Percentiles rank a stretch among this genome's conserved stretches.
These are phyloP conservation scores for Trichoderma sp. DNA, from an alignment of 2,329 filamentous ascomycete species.

Conservation along the genomic window DNA sequence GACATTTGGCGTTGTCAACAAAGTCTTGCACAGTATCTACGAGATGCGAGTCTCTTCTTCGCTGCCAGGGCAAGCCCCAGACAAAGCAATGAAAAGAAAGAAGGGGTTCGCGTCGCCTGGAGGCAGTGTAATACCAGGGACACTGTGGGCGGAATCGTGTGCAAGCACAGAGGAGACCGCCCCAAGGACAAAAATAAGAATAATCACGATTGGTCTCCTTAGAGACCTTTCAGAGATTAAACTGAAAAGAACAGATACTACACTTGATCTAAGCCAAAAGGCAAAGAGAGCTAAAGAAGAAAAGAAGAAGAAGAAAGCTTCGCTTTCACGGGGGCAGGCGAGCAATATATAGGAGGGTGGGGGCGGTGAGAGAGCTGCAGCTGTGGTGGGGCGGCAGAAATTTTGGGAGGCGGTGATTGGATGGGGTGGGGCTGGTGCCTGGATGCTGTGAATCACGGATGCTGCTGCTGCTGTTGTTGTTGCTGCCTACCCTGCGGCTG, in stretches of 20 bases:
- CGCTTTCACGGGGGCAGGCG: conserved; percentile 27
- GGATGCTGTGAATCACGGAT: background rate
- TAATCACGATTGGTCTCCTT: conserved; percentile 77
- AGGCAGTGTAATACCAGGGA: conserved; percentile 53
- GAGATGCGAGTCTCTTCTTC: conserved; percentile 42
- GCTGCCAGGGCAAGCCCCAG: conserved; percentile 44
- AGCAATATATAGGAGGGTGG: conserved; percentile 36
- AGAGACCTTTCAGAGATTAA: conserved; percentile 89
- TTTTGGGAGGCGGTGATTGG: background rate
- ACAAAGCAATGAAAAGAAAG: conserved; percentile 47
- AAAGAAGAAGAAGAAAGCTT: conserved; percentile 38
- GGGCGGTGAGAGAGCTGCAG: conserved; percentile 32
- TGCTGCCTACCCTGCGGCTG: background rate
- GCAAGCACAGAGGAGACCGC: conserved; percentile 48
- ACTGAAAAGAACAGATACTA: conserved; percentile 98
- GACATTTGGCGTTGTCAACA: no score
- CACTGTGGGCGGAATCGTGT: conserved; percentile 47
- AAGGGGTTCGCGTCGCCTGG: conserved; percentile 47
- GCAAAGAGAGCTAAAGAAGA: conserved; percentile 50
- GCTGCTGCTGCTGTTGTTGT: background rate
- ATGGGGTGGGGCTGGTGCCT: background rate
- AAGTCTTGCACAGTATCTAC: background rate
- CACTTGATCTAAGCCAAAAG: conserved; percentile 86
- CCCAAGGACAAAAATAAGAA: conserved; percentile 62
- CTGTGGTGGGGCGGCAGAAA: conserved; percentile 22